Conservation (phyloP, 495 filamentous ascomycete genomes). For the Penicillium canescens region DNA sequence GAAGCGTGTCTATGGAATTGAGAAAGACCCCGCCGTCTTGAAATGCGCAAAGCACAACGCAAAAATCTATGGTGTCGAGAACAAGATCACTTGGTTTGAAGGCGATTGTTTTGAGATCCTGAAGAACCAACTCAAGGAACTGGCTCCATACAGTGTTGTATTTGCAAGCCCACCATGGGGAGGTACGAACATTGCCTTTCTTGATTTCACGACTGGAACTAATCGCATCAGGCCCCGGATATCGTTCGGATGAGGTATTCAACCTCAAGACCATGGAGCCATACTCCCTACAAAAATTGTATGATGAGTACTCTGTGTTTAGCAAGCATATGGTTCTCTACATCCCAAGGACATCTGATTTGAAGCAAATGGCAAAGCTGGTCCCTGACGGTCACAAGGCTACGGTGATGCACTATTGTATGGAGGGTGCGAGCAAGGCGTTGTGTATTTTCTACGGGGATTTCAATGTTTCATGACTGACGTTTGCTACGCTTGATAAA, state of each 20-base stretch:
- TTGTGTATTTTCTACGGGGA: constrained; percentile 56
- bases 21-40: constrained; percentile 73
- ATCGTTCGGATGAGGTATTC: constrained; percentile 75
- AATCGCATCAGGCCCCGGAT: constrained; percentile 63
- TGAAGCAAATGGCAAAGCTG: constrained; percentile 75
- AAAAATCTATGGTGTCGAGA: constrained; percentile 75
- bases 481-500: too few relatives aligned
- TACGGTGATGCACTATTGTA: constrained; percentile 86
- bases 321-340: constrained; percentile 67
- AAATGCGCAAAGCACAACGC: constrained; percentile 93
- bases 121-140: constrained; percentile 47
- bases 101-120: constrained; percentile 78
- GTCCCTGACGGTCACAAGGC: constrained; percentile 55
- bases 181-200: constrained; percentile 46
- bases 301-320: constrained; percentile 55
- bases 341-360: constrained; percentile 84
- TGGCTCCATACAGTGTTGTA: constrained; percentile 59
- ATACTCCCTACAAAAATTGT: constrained; percentile 67
- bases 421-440: constrained; percentile 86
- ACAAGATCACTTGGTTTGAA: constrained; percentile 79
- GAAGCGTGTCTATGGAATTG: constrained; percentile 82
- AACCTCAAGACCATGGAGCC: constrained; percentile 86
- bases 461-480: constrained; percentile 31
- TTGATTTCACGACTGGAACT: constrained; percentile 8
- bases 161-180: constrained; percentile 98